Evolutionary conservation across 176 grass and related monocot genomes (phyloP), one percentile per base, ranked within the genome.

Genomic region (Lolium rigidum): DNA sequence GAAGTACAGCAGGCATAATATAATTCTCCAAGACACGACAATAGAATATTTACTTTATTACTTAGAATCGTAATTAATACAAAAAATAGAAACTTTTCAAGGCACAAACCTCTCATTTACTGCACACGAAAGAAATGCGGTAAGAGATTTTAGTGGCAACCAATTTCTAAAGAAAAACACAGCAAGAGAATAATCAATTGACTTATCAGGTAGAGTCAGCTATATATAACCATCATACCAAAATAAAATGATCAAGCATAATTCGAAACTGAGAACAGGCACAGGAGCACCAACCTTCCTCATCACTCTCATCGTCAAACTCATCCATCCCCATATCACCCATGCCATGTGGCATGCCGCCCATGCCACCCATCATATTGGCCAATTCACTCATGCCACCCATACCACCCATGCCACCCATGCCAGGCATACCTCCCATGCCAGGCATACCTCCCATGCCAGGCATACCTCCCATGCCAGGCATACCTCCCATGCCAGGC

Each of bases 301-400:
- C 88, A 49, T 94, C 94, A 77, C 90, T 97, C 28, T 92, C 94
- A 71, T 97, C 94, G 25, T 92, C 92, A 1, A 94, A 83, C 62
- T 90, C 91, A 70, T 90, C 92, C 92, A 87, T 90, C 46, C 74
- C 78, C 86, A 93, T 87, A 39, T 85, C 90, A 11, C 73, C 93
- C 80, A 91, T 35, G 5, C 87, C 93, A 51, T 43, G 43, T 24
- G 70, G 70, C 84, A 92, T 26, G 0, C 80, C 86, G 0, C 75
- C 87, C 68, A 89, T 14, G 3, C 82, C 82, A 2, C 81, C 87
- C 80, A 88, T 20, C 0, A 55, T 55, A 55, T 6, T 55, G 15
- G 51, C 51, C 14, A 55, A 55, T 17, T 63, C 72, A 0, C 80
- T 79, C 85, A 87, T 22, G 0, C 80, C 86, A 0, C 75, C 87